Percentiles rank a stretch among this genome's conserved stretches.
Conservation (phyloP, 169 alveolate species). For the Cryptosporidium baileyi region DNA sequence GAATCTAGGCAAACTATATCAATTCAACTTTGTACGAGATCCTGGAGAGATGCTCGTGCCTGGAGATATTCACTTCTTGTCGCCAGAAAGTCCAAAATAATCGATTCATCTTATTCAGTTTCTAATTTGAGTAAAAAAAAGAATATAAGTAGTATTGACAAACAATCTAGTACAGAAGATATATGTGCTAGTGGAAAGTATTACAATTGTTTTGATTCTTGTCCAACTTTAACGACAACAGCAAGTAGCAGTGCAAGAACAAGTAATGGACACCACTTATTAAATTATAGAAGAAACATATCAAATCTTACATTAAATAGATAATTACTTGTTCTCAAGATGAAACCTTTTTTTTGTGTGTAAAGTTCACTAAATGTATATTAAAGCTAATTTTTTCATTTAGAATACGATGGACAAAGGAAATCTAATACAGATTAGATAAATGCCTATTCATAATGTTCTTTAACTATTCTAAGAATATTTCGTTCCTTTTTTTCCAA, state of each 20-base stretch:
- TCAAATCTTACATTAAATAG: conserved; percentile 18
- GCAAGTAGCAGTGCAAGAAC: conserved; percentile 70
- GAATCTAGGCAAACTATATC: background rate
- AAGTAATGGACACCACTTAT: conserved; percentile 38
- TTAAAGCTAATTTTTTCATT: too few relatives aligned
- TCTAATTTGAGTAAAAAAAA: background rate
- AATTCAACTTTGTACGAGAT: conserved; percentile 45
- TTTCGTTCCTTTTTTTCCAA: too few relatives aligned
- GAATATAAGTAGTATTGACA: background rate
- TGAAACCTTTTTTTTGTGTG: too few relatives aligned
- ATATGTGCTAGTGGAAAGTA: background rate
- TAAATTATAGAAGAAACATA: conserved; percentile 32
- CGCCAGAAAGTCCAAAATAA: conserved; percentile 44
- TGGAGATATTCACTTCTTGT: conserved; percentile 66
- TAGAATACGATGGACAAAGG: too few relatives aligned
- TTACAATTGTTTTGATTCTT: conserved; percentile 31
- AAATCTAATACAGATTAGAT: too few relatives aligned
- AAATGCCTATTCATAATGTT: too few relatives aligned
- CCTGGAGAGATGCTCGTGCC: conserved; percentile 69
- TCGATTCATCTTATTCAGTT: background rate
- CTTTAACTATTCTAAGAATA: too few relatives aligned
- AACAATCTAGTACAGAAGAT: background rate
- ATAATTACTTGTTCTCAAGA: background rate
- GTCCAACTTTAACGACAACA: conserved; percentile 56
- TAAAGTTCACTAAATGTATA: too few relatives aligned